Percentiles rank a stretch among this genome's conserved stretches.
Conservation (phyloP, 768 basidiomycete genomes). For the Trametes punicea region DNA sequence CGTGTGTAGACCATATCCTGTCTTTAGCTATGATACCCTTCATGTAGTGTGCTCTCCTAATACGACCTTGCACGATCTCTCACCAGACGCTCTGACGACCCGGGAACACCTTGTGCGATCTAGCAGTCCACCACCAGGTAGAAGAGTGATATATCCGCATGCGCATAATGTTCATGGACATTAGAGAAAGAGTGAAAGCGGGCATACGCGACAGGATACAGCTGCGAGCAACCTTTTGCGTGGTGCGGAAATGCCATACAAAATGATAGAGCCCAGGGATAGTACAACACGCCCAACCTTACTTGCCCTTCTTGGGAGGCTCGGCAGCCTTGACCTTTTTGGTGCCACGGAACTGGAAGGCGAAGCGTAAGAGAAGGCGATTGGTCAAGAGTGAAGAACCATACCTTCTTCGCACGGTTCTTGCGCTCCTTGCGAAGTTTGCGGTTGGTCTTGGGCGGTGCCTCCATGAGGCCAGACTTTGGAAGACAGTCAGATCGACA, state of each 20-base stretch:
- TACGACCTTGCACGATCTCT: conserved; percentile 13
- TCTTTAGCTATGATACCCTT: conserved; percentile 25
- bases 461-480: conserved; percentile 65
- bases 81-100: neutral
- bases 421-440: conserved; percentile 99
- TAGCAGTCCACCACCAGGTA: neutral
- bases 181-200: conserved; percentile 20
- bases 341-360: conserved; percentile 81
- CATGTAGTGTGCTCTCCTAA: conserved; percentile 23
- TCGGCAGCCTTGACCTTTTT: conserved; percentile 94
- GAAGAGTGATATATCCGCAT: conserved; percentile 25
- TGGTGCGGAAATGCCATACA: conserved; percentile 26
- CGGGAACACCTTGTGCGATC: neutral
- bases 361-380: conserved; percentile 17
- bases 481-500: neutral
- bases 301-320: conserved; percentile 90
- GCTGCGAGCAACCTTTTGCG: conserved; percentile 35
- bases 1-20: conserved; percentile 23
- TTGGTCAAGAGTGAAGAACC: neutral
- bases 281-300: conserved; percentile 36
- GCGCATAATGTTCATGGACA: conserved; percentile 34
- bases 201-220: conserved; percentile 45
- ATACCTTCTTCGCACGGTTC: conserved; percentile 99
- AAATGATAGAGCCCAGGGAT: conserved; percentile 35
- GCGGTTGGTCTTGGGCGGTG: conserved; percentile 89